Base-by-base conservation (phyloP, 2,329 filamentous ascomycete species). In the Sclerotinia trifoliorum region DNA sequence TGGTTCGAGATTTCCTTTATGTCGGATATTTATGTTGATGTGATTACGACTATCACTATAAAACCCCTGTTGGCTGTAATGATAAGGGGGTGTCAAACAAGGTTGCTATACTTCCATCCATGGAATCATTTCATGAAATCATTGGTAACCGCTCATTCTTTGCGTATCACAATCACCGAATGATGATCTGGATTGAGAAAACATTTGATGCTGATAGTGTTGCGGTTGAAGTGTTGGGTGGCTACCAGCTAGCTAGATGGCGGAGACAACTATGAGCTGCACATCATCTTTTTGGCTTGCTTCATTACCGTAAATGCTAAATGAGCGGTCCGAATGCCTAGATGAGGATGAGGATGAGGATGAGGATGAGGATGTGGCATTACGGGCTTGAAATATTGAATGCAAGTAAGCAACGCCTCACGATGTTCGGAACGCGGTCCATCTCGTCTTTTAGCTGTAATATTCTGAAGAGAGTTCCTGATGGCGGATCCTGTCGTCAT, bases 81-180 rank as follows among this genome's bases (percentile, higher is more conserved):
- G 46, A 17, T 39, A 39, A 39, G 8, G 60, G 60, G 15, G 46
- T 3, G 11, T 17, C 39, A 39, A 26, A 13, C 60, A 51, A 39
- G 60, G 60, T 49, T 51, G 13, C 21, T 13, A 29, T 62, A 24
- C 13, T 46, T 15, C 29, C 35, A 10, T 32, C 29, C 44, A 21
- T 49, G 26, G 58, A 49, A 61, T 17, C 58, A 49, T 24, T 24
- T 46, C 13, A 58, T 58, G 35, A 21, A 44, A 42, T 26, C 21
- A 58, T 44, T 61, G 58, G 60, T 7, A 21, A 51, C 29, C 21
- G 46, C 29, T 62, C 19, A 21, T 39, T 61, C 58, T 61, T 29
- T 21, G 29, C 60, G 39, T 26, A 62, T 62, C 60, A 62, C 46
- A 62, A 51, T 62, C 60, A 62, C 29, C 35, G 15, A 62, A 39